Conservation (phyloP, 176 grass and related monocot genomes). For the Zizania latifolia region DNA sequence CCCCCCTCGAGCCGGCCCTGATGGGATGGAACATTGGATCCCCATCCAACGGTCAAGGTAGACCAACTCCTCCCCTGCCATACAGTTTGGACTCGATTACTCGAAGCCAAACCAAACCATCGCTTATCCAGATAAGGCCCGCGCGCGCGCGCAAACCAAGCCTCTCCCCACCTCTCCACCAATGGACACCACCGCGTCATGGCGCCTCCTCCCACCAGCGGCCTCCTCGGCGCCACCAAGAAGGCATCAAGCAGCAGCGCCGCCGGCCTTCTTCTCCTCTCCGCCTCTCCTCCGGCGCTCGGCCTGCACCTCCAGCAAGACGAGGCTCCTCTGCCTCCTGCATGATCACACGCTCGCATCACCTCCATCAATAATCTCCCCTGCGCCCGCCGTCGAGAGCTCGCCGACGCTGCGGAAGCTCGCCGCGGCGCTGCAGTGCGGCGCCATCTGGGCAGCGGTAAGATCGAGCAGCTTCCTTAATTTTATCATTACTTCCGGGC, state of each 20-base stretch:
- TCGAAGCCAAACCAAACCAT: background rate
- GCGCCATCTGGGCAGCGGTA: slow-evolving; percentile 59
- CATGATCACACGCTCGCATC: slow-evolving; percentile 32
- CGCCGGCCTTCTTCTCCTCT: background rate
- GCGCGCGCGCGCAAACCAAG: slow-evolving; percentile 3
- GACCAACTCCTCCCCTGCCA: background rate
- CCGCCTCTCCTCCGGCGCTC: background rate
- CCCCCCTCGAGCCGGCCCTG: no score
- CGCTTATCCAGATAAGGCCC: slow-evolving; percentile 26
- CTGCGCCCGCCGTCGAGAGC: background rate
- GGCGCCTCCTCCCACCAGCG: slow-evolving; percentile 28
- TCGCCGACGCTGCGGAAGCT: slow-evolving; percentile 52
- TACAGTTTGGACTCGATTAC: background rate
- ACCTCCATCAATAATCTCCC: background rate
- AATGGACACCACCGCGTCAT: slow-evolving; percentile 41
- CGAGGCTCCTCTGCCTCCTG: slow-evolving; percentile 35
- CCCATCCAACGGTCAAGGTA: background rate
- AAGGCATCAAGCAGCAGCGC: background rate
- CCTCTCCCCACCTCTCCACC: background rate
- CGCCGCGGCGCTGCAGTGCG: slow-evolving; percentile 43
- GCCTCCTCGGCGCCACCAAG: slow-evolving; percentile 11
- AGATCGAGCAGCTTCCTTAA: background rate
- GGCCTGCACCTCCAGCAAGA: slow-evolving; percentile 8
- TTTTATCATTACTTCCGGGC: background rate
- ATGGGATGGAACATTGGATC: no score